Evolutionary conservation across 768 basidiomycete species (phyloP).

Genomic region (Tephrocybe sp.): DNA sequence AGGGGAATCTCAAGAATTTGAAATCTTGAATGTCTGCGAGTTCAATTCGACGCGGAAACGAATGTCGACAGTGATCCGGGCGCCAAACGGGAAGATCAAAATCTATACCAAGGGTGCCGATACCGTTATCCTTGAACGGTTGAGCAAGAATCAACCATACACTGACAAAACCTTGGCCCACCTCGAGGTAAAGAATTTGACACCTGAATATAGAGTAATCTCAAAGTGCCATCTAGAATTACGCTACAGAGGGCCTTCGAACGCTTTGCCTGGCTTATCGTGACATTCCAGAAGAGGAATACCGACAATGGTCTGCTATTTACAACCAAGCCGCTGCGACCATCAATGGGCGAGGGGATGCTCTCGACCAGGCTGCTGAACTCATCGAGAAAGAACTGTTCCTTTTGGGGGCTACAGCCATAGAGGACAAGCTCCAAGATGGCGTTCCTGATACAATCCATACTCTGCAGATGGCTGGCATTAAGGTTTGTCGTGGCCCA

Average conservation of each 20-base stretch:
- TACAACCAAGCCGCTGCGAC: conserved; percentile 94
- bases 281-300: conserved; percentile 89
- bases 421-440: conserved; percentile 98
- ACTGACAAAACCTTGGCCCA: conserved; percentile 86
- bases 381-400: conserved; percentile 94
- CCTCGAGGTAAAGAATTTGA: conserved; percentile 71
- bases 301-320: conserved; percentile 82
- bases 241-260: conserved; percentile 94
- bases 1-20: conserved; percentile 74
- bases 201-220: conserved; percentile 6
- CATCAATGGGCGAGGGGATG: conserved; percentile 92
- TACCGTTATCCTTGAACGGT: conserved; percentile 92
- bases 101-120: conserved; percentile 97
- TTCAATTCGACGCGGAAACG: conserved; percentile 98
- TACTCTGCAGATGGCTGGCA: conserved; percentile 95
- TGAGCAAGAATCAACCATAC: conserved; percentile 82
- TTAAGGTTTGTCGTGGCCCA: conserved; percentile 60
- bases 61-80: conserved; percentile 93
- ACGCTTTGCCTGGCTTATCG: conserved; percentile 96
- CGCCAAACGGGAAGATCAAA: conserved; percentile 89
- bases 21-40: conserved; percentile 96
- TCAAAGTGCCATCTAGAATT: conserved; percentile 56
- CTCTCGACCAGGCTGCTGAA: conserved; percentile 92
- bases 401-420: conserved; percentile 93
- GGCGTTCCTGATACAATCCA: conserved; percentile 99